Base-by-base conservation (phyloP, 148 eudicot species). In the Chenopodium berlandieri region DNA sequence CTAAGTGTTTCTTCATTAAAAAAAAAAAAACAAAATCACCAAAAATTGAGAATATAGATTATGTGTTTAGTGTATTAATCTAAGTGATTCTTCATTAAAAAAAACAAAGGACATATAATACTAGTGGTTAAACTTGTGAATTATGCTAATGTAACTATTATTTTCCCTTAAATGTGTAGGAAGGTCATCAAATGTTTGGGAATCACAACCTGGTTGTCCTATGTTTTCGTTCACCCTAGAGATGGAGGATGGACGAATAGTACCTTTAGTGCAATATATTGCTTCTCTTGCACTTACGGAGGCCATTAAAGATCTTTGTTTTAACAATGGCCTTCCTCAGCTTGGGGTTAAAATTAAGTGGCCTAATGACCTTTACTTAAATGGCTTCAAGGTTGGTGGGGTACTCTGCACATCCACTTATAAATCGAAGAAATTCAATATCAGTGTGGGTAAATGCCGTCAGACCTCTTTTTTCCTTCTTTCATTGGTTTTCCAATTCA, bases 381-480 rank as follows among this genome's bases (percentile, higher is more conserved):
- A 92, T 84, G 99, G 92, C 78, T 89, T 94, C 48, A 96, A 96
- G 89, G 91, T 96, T 82, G 99, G 98, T 86, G 99, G 99, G 78
- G 81, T 96, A 79, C 85, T 96, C 81, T 94, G 95, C 91, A 96
- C 99, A 77, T 96, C 99, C 82, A 89, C 94, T 0, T 96, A 96
- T 82, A 88, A 37, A 78, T 87, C 97, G 65, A 90, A 91, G 88
- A 96, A 90, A 86, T 96, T 96, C 83, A 89, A 94, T 87, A 84
- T 96, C 70, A 88, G 94, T 89, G 94, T 90, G 78, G 99, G 99
- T 94, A 96, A 86, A 81, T 76, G n/a, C 63, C 75, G 23, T 73
- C 48, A 73, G 4, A 56, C 54, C 71, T 37, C 7, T 5, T 11
- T 11, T 10, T 11, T 63, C 27, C 10, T 40, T 25, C 52, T 60